Conservation (phyloP, 1,139 yeast species). For the Suhomyces guaymorum region DNA sequence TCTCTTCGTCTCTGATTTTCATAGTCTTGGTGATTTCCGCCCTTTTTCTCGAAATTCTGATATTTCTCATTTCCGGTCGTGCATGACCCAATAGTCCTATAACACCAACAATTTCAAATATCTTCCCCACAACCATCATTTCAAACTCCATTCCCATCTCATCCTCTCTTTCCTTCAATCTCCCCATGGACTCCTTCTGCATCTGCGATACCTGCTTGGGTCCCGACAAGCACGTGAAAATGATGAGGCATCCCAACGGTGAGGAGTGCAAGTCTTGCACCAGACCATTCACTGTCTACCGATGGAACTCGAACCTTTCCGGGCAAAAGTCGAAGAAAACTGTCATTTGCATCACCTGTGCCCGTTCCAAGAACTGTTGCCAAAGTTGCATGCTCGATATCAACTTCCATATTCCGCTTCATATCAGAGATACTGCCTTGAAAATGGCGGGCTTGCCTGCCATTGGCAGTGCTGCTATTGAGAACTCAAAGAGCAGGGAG, state of each 20-base stretch:
- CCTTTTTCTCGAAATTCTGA: no score
- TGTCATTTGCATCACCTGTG: conserved; percentile 73
- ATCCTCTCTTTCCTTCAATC: background rate
- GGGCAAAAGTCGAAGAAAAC: conserved; percentile 47
- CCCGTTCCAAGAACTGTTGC: conserved; percentile 78
- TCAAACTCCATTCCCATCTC: background rate
- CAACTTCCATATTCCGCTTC: conserved; percentile 74
- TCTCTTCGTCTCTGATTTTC: no score
- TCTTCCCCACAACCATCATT: background rate
- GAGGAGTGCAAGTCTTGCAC: conserved; percentile 80
- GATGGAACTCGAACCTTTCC: conserved; percentile 58
- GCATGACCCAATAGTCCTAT: no score
- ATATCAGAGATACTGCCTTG: conserved; percentile 78
- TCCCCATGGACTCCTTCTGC: conserved; percentile 21
- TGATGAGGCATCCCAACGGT: conserved; percentile 74
- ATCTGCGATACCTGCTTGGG: conserved; percentile 79
- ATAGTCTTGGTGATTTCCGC: no score
- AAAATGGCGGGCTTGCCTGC: conserved; percentile 60
- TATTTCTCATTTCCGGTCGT: no score
- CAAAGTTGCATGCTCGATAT: conserved; percentile 85
- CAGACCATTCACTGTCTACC: conserved; percentile 76
- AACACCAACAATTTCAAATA: no score
- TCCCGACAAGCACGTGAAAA: conserved; percentile 57
- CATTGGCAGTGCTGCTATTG: conserved; percentile 12
- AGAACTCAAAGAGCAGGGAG: conserved; percentile 33